Evolutionary conservation across 208 protist species (phyloP), one percentile per base, ranked within the genome.

Genomic region (Acanthamoeba sp.): DNA sequence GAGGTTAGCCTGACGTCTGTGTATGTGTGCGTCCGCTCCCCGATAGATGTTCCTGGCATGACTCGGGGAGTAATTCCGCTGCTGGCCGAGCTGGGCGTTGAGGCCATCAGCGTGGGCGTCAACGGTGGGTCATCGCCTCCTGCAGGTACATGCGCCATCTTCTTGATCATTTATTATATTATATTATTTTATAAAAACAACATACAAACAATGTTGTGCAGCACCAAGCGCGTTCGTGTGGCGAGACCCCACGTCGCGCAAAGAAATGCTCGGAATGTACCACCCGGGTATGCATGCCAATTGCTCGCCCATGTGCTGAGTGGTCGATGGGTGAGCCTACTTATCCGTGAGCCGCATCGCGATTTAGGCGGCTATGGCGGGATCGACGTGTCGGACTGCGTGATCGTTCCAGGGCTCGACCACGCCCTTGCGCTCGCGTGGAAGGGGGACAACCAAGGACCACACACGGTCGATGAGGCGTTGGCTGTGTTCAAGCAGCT

Each of bases 391-490:
- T 18, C 59, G 24, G 92, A 94, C 24, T 84, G 69, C 24, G 92
- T 94, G n/a, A 94, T 82, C 34, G 85, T 95, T 5, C 89, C 93
- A 0, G 93, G 93, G 2, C 55, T 95, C 42, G 82, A 73, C 24
- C 87, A 95, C 36, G 93, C 91, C 24, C 48, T 95, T 18, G 82
- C 64, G 4, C n/a, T 55, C 24, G 93, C 64, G 1, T 95, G 93
- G 93, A 95, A 95, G 29, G 91, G 50, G 6, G 93, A 95, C 93
- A 95, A 95, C 87, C 36, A 34, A 9, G 93, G 93, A 6, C 93
- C 93, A 38, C 48, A 94, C 40, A 95, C 40, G 12, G 91, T 90
- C n/a, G 87, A 95, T 3, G 73, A 94, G 22, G 48, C 64, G 29
- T n/a, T 57, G 27, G 87, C 84, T 9, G 84, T 90, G 57, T 73